A percentile compares a stretch with the other conserved stretches of the same genome.
Evolutionary conservation across 1,284 basidiomycete species (phyloP).

Genomic region (Phellopilus nigrolimitatus): DNA sequence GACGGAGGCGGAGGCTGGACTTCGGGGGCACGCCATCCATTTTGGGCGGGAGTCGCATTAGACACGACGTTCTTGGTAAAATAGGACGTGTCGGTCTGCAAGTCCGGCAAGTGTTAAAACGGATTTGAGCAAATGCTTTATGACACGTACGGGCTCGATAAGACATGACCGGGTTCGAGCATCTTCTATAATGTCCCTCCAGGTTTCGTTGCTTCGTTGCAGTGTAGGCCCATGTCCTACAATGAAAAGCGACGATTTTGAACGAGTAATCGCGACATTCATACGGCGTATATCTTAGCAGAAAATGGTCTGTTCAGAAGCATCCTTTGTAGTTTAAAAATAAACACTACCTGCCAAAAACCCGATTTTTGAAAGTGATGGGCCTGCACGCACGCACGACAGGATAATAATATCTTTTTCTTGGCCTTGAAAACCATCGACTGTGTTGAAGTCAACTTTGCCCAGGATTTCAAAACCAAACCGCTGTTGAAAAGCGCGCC

Average conservation of each 20-base stretch:
- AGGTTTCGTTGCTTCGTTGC: conserved; percentile 77
- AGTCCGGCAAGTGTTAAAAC: background rate
- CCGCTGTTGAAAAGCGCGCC: conserved; percentile 60
- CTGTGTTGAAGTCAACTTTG: conserved; percentile 92
- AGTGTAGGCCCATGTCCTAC: conserved; percentile 88
- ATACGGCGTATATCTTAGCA: conserved; percentile 75
- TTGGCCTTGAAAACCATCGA: conserved; percentile 97
- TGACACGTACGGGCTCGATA: conserved; percentile 42
- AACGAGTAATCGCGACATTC: conserved; percentile 97
- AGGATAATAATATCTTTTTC: conserved; percentile 96
- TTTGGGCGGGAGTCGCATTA: background rate
- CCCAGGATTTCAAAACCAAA: conserved; percentile 74
- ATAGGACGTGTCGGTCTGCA: conserved; percentile 7
- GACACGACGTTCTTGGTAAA: background rate
- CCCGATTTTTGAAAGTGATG: conserved; percentile 77
- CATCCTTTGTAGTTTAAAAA: conserved; percentile 2
- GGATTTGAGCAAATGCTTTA: background rate
- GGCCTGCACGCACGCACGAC: conserved; percentile 88
- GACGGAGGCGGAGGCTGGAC: background rate
- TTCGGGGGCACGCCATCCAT: background rate
- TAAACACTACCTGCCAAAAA: conserved; percentile 71
- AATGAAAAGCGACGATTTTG: conserved; percentile 91
- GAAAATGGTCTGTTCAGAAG: conserved; percentile 16
- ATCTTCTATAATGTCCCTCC: conserved; percentile 76
- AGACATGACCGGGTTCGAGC: conserved; percentile 55